Evolutionary conservation across 345 rosid species (phyloP), one percentile per base, ranked within the genome.

Genomic region (Populus deltoides): DNA sequence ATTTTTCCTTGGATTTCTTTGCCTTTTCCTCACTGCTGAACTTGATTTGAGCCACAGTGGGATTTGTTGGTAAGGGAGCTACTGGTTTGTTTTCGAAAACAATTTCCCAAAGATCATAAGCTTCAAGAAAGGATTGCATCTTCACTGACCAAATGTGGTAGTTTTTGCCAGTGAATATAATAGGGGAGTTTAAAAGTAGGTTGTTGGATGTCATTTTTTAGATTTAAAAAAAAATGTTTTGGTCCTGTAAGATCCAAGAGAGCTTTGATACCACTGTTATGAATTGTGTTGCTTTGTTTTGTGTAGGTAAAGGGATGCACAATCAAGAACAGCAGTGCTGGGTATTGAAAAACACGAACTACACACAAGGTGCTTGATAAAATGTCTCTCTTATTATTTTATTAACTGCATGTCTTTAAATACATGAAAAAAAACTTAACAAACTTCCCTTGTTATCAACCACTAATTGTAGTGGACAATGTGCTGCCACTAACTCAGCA

Each of bases 271-370:
- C 69, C 11, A 66, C 69, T 66, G 15, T 5, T 66, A 2, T 3
- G 8, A 53, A 90, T 38, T 38, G 8, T 38, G 39, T 0, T 38
- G 39, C 0, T 38, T 2, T 38, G 41, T 7, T 38, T 7, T 38
- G 10, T 38, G 41, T 0, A 39, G 43, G 43, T 39, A 2, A 39
- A 39, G 8, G 11, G 41, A 7, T 38, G 0, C 10, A 39, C 10
- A 39, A 39, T 7, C 38, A 38, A 38, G 1, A 6, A 38, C 1
- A 39, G 2, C 2, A 39, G 43, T 39, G 43, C 99, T 97, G 33
- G 10, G 3, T 31, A 31, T 31, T 31, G 3, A 31, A 31, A 3
- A 31, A 31, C 33, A 31, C 33, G 0, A 31, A 31, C 31, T 29
- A 29, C 3, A 31, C 33, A 31, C 33, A 31, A 31, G 33, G 33